phyloP scores from a whole-genome alignment of 345 rosid species.

The Rhodomyrtus tomentosa region DNA sequence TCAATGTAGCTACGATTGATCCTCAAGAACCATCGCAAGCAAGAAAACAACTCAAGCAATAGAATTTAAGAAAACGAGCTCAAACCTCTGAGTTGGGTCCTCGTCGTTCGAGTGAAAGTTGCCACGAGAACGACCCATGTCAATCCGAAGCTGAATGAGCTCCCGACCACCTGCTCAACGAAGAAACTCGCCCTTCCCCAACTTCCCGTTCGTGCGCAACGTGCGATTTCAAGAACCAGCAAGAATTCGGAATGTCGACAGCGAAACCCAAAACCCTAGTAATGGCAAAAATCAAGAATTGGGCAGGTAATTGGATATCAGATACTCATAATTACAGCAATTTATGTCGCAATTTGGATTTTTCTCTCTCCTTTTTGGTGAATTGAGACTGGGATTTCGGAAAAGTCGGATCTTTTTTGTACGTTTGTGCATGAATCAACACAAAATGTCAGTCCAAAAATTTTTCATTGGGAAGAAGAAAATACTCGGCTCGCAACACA shows the following conservation, averaged over 20 bases:
- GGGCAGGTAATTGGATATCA: background rate
- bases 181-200: background rate
- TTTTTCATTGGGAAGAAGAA: background rate
- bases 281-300: background rate
- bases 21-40: background rate
- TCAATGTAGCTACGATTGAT: background rate
- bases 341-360: background rate
- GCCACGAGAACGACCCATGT: constrained; percentile 96
- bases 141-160: constrained; percentile 6
- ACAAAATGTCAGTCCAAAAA: background rate
- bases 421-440: background rate
- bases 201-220: background rate
- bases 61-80: background rate
- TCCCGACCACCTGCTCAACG: background rate
- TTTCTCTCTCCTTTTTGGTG: background rate
- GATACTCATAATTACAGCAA: background rate
- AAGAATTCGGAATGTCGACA: background rate
- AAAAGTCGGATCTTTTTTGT: background rate
- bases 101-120: constrained; percentile 78
- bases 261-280: background rate
- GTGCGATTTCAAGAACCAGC: background rate
- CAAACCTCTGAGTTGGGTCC: constrained; percentile 88
- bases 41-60: background rate
- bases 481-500: background rate
- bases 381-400: background rate